Conservation (phyloP, 768 basidiomycete genomes). For the Suillus ampliporus region DNA sequence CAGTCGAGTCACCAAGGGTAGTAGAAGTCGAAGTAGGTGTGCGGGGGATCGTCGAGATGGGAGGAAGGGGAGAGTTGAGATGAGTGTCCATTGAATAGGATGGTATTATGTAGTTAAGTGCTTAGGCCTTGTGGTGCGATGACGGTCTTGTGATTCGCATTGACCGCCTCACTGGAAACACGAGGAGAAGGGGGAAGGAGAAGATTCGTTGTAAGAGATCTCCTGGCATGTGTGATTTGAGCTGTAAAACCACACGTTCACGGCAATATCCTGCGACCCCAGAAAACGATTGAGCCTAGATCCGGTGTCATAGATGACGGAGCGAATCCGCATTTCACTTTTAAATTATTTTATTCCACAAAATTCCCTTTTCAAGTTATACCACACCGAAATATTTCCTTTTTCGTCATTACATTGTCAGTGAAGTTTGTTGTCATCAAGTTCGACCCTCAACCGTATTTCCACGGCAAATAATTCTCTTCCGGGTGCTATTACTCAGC, state of each 20-base stretch:
- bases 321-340: background rate
- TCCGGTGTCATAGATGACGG: constrained; percentile 7
- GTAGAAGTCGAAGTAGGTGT: background rate
- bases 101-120: constrained; percentile 7
- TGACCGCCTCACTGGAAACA: constrained; percentile 15
- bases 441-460: background rate
- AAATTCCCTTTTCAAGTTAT: background rate
- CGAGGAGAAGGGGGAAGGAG: constrained; percentile 15
- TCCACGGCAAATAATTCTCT: background rate
- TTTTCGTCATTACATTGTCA: background rate
- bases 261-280: constrained; percentile 8
- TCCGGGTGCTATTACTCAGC: no score
- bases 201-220: constrained; percentile 7
- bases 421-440: no score
- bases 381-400: background rate
- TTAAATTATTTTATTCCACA: background rate
- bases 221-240: constrained; percentile 9
- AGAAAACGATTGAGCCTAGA: background rate
- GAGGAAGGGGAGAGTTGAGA: constrained; percentile 11
- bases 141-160: constrained; percentile 10
- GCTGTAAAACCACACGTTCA: constrained; percentile 4
- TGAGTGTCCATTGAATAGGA: constrained; percentile 11
- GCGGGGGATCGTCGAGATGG: constrained; percentile 2
- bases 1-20: background rate
- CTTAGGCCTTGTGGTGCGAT: background rate